Base-by-base conservation (phyloP, 1,284 basidiomycete species). In the Fomitopsis schrenkii region DNA sequence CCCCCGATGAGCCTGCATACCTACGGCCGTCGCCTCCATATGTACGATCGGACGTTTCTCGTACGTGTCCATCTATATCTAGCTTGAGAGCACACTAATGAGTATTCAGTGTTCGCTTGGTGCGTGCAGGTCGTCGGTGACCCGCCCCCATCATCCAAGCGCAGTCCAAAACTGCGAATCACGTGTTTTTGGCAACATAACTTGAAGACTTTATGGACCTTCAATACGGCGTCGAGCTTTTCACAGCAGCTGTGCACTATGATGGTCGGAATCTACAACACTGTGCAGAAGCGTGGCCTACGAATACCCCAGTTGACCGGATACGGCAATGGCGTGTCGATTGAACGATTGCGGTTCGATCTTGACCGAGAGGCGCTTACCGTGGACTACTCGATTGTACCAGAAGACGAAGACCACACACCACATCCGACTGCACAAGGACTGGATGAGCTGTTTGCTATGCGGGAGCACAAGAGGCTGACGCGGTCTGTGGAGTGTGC, bases 101-200 rank as follows among this genome's bases (percentile, higher is more conserved):
- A 59, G 54, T 28, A 44, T 44, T 64, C 54, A 93, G 91, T 99
- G 57, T 90, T 95, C 67, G 94, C 95, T 17, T 98, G 95, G 93
- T 96, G 93, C 71, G 86, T 98, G 22, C 95, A 98, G 71, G 76
- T 81, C 64, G 70, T 85, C 40, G 60, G 71, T 64, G 66, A 76
- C 30, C 67, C 67, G 19, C 68, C 69, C 36, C 60, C 59, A 63
- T 61, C 72, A 63, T 65, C 65, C 73, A 70, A 73, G 58, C 55
- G 58, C 19, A 63, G 54, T 15, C 59, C 68, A 12, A 63, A 79
- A 62, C 75, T 95, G 28, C 86, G 91, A 26, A 85, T 97, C 61
- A 95, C 93, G 1, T 94, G 92, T 69, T 97, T 97, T 73, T 98
- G 94, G 93, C 93, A 95, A 68, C 97, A 98, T 77, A 92, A 97